phyloP scores from a whole-genome alignment of 106 monocot genomes.

The Platanthera zijinensis region DNA sequence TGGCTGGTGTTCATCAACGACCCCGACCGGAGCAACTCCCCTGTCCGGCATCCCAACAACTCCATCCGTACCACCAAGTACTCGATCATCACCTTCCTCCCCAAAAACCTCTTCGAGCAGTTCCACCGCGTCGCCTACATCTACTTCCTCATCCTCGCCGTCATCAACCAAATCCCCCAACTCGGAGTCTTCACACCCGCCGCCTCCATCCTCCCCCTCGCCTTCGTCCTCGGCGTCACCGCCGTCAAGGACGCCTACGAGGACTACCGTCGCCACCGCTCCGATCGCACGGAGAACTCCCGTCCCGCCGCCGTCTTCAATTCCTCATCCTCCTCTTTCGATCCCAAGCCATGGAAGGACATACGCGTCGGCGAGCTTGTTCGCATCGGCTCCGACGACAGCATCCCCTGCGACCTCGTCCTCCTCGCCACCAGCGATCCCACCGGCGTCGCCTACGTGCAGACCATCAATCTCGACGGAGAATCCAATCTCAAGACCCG shows the following conservation, averaged over 20 bases:
- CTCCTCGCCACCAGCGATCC: slow-evolving; percentile 54
- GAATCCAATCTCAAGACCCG: slow-evolving; percentile 71
- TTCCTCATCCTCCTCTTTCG: slow-evolving; percentile 20
- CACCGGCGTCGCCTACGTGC: slow-evolving; percentile 54
- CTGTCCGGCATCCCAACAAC: slow-evolving; percentile 27
- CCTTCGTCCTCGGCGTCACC: slow-evolving; percentile 62
- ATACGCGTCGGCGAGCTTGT: slow-evolving; percentile 63
- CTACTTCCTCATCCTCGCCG: slow-evolving; percentile 59
- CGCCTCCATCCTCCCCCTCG: slow-evolving; percentile 59
- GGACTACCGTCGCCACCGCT: slow-evolving; percentile 67
- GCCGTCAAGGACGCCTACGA: slow-evolving; percentile 84
- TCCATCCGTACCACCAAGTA: slow-evolving; percentile 56
- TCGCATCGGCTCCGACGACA: slow-evolving; percentile 35
- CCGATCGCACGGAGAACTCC: slow-evolving; percentile 64
- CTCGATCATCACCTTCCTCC: slow-evolving; percentile 48
- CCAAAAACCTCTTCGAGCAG: slow-evolving; percentile 80
- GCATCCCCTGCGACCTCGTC: slow-evolving; percentile 60
- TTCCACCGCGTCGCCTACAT: slow-evolving; percentile 73
- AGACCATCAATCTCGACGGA: slow-evolving; percentile 71
- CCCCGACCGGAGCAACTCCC: slow-evolving; percentile 29
- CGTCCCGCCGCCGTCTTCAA: slow-evolving; percentile 30
- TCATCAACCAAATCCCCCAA: slow-evolving; percentile 59
- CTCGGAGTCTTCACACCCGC: slow-evolving; percentile 43
- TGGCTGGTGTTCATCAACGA: slow-evolving; percentile 72
- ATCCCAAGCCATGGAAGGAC: slow-evolving; percentile 49